Conservation (phyloP, 164 flowering plant species). For the Dillenia turbinata region DNA sequence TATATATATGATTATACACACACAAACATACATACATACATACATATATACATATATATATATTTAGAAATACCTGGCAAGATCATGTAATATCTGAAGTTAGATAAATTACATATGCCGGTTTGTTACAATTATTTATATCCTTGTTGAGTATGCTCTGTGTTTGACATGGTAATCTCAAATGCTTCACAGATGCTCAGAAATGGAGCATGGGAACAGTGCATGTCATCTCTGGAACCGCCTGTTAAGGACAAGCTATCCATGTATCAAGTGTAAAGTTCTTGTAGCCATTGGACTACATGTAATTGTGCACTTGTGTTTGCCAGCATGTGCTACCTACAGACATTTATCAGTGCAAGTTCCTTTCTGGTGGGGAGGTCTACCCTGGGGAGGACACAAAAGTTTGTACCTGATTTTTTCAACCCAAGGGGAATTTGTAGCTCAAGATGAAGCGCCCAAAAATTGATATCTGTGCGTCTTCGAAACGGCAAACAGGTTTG, state of each 20-base stretch:
- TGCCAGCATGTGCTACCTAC: constrained; percentile 9
- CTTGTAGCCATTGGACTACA: constrained; percentile 3
- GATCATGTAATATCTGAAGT: too few species aligned
- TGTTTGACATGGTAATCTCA: neutral
- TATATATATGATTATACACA: too few species aligned
- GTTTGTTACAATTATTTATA: neutral
- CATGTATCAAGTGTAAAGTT: constrained; percentile 53
- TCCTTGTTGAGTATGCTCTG: neutral
- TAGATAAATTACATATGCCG: too few species aligned
- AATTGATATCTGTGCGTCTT: neutral
- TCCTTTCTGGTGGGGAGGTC: constrained; percentile 7
- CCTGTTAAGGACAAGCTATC: constrained; percentile 69
- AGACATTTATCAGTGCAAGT: constrained; percentile 11
- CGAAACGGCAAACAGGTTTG: neutral
- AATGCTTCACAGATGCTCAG: constrained; percentile 60
- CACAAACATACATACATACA: too few species aligned
- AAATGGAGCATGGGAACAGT: constrained; percentile 93
- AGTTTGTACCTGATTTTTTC: neutral
- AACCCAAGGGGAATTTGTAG: neutral
- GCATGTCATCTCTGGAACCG: constrained; percentile 86
- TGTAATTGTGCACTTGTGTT: constrained; percentile 1
- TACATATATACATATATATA: too few species aligned
- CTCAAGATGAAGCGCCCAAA: constrained; percentile 8
- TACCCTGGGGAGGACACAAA: neutral
- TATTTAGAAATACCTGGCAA: too few species aligned